These are phyloP conservation scores for Geranium incanum DNA, from an alignment of 441 rosid species.

Conservation along the genomic window DNA sequence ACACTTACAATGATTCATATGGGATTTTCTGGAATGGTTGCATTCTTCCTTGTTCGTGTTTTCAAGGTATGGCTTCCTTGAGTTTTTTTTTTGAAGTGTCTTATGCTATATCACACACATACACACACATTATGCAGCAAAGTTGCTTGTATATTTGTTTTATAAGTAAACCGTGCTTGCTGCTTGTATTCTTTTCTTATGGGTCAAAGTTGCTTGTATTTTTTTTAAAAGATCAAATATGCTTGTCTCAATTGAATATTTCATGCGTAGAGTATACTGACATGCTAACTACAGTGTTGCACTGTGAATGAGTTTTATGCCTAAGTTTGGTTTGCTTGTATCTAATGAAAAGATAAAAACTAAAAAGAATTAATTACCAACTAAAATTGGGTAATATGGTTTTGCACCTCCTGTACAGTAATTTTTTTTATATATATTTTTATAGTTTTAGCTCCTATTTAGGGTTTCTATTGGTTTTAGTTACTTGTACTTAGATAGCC, in stretches of 20 bases:
- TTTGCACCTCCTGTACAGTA: too few species aligned
- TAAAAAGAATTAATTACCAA: not conserved
- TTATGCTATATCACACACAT: not conserved
- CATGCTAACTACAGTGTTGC: not conserved
- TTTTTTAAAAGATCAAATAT: not conserved
- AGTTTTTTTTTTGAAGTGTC: not conserved
- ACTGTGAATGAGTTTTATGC: not conserved
- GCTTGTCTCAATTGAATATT: not conserved
- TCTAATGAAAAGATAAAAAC: not conserved
- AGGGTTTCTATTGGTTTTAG: not conserved
- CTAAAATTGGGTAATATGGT: not conserved
- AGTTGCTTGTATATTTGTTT: not conserved
- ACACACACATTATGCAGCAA: not conserved
- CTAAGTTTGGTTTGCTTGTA: not conserved
- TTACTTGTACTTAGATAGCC: not conserved
- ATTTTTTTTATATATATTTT: too few species aligned
- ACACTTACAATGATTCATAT: slow-evolving; percentile 97
- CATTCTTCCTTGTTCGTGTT: slow-evolving; percentile 86
- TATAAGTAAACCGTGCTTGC: too few species aligned
- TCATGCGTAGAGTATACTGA: not conserved
- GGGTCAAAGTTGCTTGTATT: not conserved
- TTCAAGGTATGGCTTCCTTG: slow-evolving; percentile 57
- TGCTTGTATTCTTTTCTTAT: too few species aligned
- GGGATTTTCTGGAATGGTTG: slow-evolving; percentile 81
- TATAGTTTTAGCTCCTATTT: not conserved